Base-by-base conservation (phyloP, 305 asterid genomes). In the Striga hermonthica region DNA sequence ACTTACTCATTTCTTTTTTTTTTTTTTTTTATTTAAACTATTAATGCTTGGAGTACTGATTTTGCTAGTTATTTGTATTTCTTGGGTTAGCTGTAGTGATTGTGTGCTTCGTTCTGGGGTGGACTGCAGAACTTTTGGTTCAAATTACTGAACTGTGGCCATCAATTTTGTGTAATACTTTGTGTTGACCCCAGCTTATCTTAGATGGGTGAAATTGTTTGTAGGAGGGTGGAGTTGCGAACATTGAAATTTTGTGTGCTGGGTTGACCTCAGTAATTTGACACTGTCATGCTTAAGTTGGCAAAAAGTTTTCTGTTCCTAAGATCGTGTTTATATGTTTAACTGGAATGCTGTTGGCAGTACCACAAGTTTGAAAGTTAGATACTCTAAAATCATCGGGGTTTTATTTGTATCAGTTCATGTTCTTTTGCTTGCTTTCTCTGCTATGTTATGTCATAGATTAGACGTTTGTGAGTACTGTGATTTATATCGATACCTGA, bases 401-500 rank as follows among this genome's bases (percentile, higher is more conserved):
- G 31, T 1, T 22, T 40, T 62, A 2, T 53, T 44, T 39, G 44
- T 8, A 5, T 22, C 31, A 22, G 31, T 22, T 22, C 31, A 22
- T 22, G 31, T 22, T 22, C 31, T 22, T 22, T 22, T 39, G 44
- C 44, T 39, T 43, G 9, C 11, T 8, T 43, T 60, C 60, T 59
- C 4, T 66, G 49, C 31, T 22, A 22, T 22, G 31, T 22, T 22
- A 22, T 22, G 31, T 22, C 31, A 22, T 22, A 22, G 31, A 22
- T 0, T 22, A 13, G 43, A 39, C 1, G 6, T 8, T 39, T 39
- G 44, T 4, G 31, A n/a, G 14, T 28, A 37, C n/a, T 54, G 53
- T 55, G 40, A 67, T 53, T 5, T 28, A 35, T 61, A 50, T 56
- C 48, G 34, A 36, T 41, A 28, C 53, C 13, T 66, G 28, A 65